These are phyloP conservation scores for Stemphylium vesicarium DNA, from an alignment of 2,329 filamentous ascomycete genomes.

Conservation along the genomic window DNA sequence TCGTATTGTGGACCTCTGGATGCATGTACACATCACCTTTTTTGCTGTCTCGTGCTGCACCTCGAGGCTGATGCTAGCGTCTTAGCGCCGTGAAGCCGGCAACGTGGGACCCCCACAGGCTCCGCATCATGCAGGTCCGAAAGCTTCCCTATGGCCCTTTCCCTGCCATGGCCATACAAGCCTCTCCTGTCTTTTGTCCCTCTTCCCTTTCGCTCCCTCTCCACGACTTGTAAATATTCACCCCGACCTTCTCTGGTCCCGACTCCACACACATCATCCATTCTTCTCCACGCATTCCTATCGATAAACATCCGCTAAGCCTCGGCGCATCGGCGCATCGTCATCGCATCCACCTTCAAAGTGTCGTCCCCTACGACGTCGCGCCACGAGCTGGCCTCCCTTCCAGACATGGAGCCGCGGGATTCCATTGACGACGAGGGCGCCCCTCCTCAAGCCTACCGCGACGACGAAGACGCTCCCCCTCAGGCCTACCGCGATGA, in stretches of 20 bases:
- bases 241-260: background rate
- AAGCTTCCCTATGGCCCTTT: slow-evolving; percentile 15
- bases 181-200: background rate
- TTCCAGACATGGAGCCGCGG: slow-evolving; percentile 33
- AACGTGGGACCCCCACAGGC: slow-evolving; percentile 12
- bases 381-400: slow-evolving; percentile 41
- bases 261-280: background rate
- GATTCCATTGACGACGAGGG: slow-evolving; percentile 32
- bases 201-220: background rate
- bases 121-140: slow-evolving; percentile 25
- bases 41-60: background rate
- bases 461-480: slow-evolving; percentile 35
- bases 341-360: slow-evolving; percentile 19
- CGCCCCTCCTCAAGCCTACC: slow-evolving; percentile 38
- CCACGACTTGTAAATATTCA: background rate
- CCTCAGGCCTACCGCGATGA: slow-evolving; percentile 39
- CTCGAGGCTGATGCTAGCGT: background rate
- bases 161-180: background rate
- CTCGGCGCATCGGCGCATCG: slow-evolving; percentile 12
- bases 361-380: slow-evolving; percentile 37
- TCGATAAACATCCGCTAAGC: slow-evolving; percentile 20
- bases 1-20: background rate
- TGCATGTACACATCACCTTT: background rate
- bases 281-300: slow-evolving; percentile 14
- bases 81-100: slow-evolving; percentile 9